A percentile compares a stretch with the other conserved stretches of the same genome.
These are phyloP conservation scores for Dioscorea zingiberensis DNA, from an alignment of 106 monocot species.

Conservation along the genomic window DNA sequence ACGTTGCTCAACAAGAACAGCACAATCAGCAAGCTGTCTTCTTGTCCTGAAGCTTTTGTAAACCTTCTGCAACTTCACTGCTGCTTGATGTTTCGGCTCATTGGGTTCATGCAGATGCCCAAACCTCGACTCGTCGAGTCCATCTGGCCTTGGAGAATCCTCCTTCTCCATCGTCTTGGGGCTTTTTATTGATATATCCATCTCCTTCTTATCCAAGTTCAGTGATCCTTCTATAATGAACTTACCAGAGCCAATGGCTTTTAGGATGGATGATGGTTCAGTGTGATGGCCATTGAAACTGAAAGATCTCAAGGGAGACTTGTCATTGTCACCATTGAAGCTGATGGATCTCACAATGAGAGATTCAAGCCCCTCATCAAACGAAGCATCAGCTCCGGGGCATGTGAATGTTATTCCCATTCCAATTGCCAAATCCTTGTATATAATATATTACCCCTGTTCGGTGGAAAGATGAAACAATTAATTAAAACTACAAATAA, in stretches of 20 bases:
- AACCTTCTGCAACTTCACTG: slow-evolving; percentile 83
- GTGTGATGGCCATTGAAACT: slow-evolving; percentile 30
- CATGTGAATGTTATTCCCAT: slow-evolving; percentile 43
- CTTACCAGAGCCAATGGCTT: slow-evolving; percentile 48
- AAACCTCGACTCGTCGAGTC: slow-evolving; percentile 12
- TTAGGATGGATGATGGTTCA: slow-evolving; percentile 14
- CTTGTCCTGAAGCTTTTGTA: slow-evolving; percentile 87
- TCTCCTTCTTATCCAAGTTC: slow-evolving; percentile 47
- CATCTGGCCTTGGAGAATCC: background rate
- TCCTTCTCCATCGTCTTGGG: slow-evolving; percentile 1
- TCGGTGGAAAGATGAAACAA: too few species aligned
- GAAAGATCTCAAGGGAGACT: slow-evolving; percentile 19
- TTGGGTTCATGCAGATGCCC: slow-evolving; percentile 8
- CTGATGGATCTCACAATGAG: slow-evolving; percentile 31
- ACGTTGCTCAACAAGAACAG: slow-evolving; percentile 77
- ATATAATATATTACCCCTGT: too few species aligned
- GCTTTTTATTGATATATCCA: slow-evolving; percentile 19
- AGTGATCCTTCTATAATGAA: slow-evolving; percentile 41
- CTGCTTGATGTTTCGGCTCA: slow-evolving; percentile 58
- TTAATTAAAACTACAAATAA: too few species aligned
- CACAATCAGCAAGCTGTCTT: slow-evolving; percentile 83
- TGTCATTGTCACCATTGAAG: slow-evolving; percentile 22
- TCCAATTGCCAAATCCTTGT: too few species aligned
- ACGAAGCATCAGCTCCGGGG: slow-evolving; percentile 21
- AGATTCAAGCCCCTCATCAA: slow-evolving; percentile 34